Percentiles rank a stretch among this genome's conserved stretches.
Evolutionary conservation across 495 filamentous ascomycete genomes (phyloP).

Genomic region (Bathelium albidoporum): DNA sequence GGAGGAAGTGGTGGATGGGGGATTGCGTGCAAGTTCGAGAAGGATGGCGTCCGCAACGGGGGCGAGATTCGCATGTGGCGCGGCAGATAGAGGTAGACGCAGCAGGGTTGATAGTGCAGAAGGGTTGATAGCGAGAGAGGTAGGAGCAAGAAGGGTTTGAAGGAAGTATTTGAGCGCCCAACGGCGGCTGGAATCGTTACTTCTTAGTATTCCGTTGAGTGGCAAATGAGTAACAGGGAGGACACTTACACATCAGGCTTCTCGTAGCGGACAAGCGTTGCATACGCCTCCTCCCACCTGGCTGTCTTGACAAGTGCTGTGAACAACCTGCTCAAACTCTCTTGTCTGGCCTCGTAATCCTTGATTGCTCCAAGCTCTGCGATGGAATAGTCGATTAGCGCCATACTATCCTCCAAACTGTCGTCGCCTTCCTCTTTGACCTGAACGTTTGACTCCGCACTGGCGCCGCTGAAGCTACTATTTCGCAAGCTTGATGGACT

Average conservation of each 20-base stretch:
- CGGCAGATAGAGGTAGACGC: conserved; percentile 63
- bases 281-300: conserved; percentile 72
- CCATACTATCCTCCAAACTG: not conserved
- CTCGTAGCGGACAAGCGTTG: conserved; percentile 60
- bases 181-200: not conserved
- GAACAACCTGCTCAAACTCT: conserved; percentile 76
- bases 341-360: conserved; percentile 32
- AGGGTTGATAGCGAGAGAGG: conserved; percentile 42
- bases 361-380: not conserved
- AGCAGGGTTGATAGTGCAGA: conserved; percentile 43
- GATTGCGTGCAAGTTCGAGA: conserved; percentile 43
- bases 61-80: conserved; percentile 61
- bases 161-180: conserved; percentile 39
- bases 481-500: not conserved
- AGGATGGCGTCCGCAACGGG: conserved; percentile 70
- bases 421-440: not conserved
- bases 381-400: not conserved
- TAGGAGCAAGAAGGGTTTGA: conserved; percentile 55
- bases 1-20: conserved; percentile 82
- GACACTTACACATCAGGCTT: conserved; percentile 47
- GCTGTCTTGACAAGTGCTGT: conserved; percentile 63
- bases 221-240: not conserved
- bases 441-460: not conserved
- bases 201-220: not conserved
- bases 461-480: not conserved